These are phyloP conservation scores for Aspergillaceae sp. DNA, from an alignment of 2,329 filamentous ascomycete species.

Conservation along the genomic window DNA sequence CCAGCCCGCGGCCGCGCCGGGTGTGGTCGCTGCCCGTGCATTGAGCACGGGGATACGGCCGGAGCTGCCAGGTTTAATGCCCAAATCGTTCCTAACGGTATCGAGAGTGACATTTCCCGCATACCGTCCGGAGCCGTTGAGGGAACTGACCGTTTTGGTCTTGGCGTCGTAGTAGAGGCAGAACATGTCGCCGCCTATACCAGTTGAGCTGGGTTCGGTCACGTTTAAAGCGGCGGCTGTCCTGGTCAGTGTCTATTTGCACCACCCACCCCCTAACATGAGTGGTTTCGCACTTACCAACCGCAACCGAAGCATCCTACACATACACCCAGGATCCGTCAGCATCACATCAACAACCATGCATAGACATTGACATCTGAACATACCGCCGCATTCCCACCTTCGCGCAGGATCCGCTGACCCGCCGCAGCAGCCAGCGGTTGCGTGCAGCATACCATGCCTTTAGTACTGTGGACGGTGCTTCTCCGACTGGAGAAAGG, in stretches of 20 bases:
- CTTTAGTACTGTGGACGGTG: conserved; percentile 85
- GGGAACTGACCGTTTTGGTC: conserved; percentile 68
- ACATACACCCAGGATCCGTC: background rate
- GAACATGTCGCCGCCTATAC: conserved; percentile 96
- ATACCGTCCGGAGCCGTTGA: conserved; percentile 90
- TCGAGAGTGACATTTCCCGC: conserved; percentile 61
- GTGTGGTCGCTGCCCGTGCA: conserved; percentile 75
- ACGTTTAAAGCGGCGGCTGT: conserved; percentile 82
- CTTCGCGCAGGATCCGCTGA: conserved; percentile 70
- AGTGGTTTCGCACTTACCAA: conserved; percentile 47
- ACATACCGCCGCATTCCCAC: conserved; percentile 86
- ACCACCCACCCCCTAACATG: too few species aligned
- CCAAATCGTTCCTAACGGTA: conserved; percentile 60
- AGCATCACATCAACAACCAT: background rate
- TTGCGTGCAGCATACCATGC: conserved; percentile 84
- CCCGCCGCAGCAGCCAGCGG: conserved; percentile 84
- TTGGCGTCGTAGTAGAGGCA: conserved; percentile 83
- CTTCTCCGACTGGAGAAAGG: conserved; percentile 64
- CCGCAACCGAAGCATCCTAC: conserved; percentile 91
- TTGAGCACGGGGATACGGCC: conserved; percentile 64
- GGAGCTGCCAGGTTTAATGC: conserved; percentile 45
- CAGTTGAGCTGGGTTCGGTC: conserved; percentile 85
- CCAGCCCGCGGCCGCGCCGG: conserved; percentile 89
- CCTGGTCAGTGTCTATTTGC: conserved; percentile 4
- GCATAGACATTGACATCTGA: background rate